Conservation (phyloP, 2,329 filamentous ascomycete genomes). For the Venturia carpophila region DNA sequence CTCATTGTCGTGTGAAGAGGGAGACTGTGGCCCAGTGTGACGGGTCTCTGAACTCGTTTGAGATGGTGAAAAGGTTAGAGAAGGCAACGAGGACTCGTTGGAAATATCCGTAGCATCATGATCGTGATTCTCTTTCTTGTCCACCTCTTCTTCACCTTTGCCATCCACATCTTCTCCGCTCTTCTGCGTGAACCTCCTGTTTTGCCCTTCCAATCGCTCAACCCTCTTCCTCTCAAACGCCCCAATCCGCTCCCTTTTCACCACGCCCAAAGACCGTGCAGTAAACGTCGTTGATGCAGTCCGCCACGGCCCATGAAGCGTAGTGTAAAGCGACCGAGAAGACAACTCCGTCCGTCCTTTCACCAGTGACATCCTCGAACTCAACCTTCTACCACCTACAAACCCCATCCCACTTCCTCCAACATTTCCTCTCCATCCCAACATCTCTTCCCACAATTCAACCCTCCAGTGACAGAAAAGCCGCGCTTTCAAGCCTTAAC, state of each 20-base stretch:
- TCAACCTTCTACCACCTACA: not conserved
- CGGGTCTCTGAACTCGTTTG: not conserved
- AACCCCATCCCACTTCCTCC: not conserved
- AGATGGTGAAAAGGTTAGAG: not conserved
- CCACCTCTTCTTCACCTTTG: not conserved
- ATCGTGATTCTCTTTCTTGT: not conserved
- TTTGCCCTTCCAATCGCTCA: not conserved
- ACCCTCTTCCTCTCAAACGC: not conserved
- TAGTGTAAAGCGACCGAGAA: not conserved
- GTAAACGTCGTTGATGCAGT: not conserved
- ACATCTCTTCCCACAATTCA: constrained; percentile 3
- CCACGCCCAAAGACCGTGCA: not conserved
- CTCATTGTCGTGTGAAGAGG: too few relatives aligned
- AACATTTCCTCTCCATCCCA: not conserved
- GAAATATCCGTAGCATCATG: not conserved
- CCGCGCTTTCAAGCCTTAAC: too few relatives aligned
- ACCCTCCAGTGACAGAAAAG: not conserved
- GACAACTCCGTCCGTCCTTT: not conserved
- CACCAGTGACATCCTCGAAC: not conserved
- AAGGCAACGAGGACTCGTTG: not conserved
- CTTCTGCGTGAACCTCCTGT: not conserved
- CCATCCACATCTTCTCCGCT: too few relatives aligned
- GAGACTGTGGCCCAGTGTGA: too few relatives aligned
- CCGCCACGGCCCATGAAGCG: too few relatives aligned
- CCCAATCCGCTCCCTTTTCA: not conserved